Base-by-base conservation (phyloP, 805 yeast genomes). In the Wickerhamomyces bovis region DNA sequence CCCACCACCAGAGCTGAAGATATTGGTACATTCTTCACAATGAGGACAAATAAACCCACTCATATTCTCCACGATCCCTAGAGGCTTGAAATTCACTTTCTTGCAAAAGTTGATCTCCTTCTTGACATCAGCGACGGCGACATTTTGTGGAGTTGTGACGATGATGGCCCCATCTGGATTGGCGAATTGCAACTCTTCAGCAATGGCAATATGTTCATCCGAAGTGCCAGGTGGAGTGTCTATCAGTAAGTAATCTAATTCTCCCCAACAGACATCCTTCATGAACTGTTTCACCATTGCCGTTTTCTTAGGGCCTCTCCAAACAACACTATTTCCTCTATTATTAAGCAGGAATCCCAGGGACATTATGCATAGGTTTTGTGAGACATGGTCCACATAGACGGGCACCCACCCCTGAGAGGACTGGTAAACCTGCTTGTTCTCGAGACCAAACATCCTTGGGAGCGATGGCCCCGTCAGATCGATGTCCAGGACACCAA, bases 191-290 rank as follows among this genome's bases (percentile, higher is more conserved):
- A 94, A 72, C 64, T 89, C 95, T 46, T 94, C 98, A 6, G 97
- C 97, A 35, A 95, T 85, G 4, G 97, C 89, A 35, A 94, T 94
- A 63, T 94, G 99, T 63, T 94, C 99, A 65, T 94, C 99, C 0
- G 96, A 85, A 0, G 99, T 94, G 0, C 99, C 99, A 0, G 99
- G 99, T 1, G 99, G 99, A 0, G 99, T 94, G 63, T 94, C 99
- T 6, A 94, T 89, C 28, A 94, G 67, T 46, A 92, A 67, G 61
- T 86, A 92, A 46, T 88, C 80, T 23, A 76, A 69, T 18, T 74
- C 76, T 0, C 89, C 96, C 99, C 99, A 94, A 25, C 78, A 78
- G 2, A 92, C 96, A 62, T 94, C 98, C 50, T 80, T 78, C 38
- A 95, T 71, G 61, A 94, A 92, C 67, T 94, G 99, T 51, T 90